Evolutionary conservation across 2,329 filamentous ascomycete genomes (phyloP), one percentile per base, ranked within the genome.

Genomic region (Sarocladium brachiariae): DNA sequence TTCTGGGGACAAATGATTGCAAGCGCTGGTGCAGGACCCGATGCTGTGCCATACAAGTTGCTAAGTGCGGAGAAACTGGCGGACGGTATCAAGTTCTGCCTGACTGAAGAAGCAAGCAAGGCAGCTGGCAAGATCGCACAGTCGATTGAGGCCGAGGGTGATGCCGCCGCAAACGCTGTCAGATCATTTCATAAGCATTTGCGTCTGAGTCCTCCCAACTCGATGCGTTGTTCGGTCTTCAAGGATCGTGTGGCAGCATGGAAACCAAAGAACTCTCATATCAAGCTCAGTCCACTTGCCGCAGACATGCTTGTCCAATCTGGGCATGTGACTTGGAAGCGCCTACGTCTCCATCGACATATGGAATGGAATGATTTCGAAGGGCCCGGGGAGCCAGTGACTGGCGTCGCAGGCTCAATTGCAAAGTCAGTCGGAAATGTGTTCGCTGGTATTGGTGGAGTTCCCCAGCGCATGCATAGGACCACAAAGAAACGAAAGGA

Each of bases 341-440:
- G 81, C 52, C 65, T 89, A 43, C 75, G 78, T 11, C 70, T 89
- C 1, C 59, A 87, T 8, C 73, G 86, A 8, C 83, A 86, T 58
- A 79, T 76, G 48, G 84, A 87, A 57, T 89, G 85, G 83, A 87
- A 87, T 56, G 85, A 89, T 58, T 89, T 88, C 58, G 83, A 86
- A 56, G 86, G 86, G 0, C 84, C 85, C 0, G 85, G 85, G 0
- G 86, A 89, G 60, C 86, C 86, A 0, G 69, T 89, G 11, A 86
- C 84, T 0, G 86, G 84, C 2, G 69, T 78, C 3, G 78, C 80
- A 30, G 78, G 80, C 10, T 83, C 83, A 0, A 57, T 88, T 4
- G 72, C 78, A n/a, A 73, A 74, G 2, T 80, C 78, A 0, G 61
- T 84, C 2, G 75, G 76, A 1, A 75, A 79, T 31, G 71, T 83